These are phyloP conservation scores for Trematosphaeria pertusa DNA, from an alignment of 2,329 filamentous ascomycete genomes.

Conservation along the genomic window DNA sequence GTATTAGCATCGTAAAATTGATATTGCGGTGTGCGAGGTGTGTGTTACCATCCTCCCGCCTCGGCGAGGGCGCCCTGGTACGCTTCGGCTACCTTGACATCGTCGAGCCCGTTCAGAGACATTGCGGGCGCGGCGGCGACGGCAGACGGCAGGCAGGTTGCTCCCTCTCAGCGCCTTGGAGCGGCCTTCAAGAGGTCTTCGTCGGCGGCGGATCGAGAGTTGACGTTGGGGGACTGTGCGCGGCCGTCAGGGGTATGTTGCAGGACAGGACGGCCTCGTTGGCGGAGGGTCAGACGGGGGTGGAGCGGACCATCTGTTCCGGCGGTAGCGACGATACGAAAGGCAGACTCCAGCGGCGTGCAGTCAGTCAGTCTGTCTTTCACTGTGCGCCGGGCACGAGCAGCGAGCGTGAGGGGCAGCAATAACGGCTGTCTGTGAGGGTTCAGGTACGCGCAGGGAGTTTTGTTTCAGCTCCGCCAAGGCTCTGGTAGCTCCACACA, in stretches of 20 bases:
- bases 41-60: slow-evolving; percentile 88
- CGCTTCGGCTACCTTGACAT: slow-evolving; percentile 79
- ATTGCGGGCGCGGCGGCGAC: slow-evolving; percentile 57
- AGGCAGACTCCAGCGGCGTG: background rate
- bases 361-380: background rate
- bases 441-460: background rate
- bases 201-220: slow-evolving; percentile 6
- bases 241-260: slow-evolving; percentile 12
- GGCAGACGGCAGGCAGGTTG: slow-evolving; percentile 12
- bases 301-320: slow-evolving; percentile 15
- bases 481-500: background rate
- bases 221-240: slow-evolving; percentile 12
- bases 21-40: slow-evolving; percentile 9
- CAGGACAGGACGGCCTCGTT: slow-evolving; percentile 3
- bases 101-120: slow-evolving; percentile 96
- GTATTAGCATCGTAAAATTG: slow-evolving; percentile 31
- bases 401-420: slow-evolving; percentile 1
- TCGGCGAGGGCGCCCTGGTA: slow-evolving; percentile 81
- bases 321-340: slow-evolving; percentile 4
- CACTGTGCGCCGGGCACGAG: slow-evolving; percentile 14
- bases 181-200: slow-evolving; percentile 15
- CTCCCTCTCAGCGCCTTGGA: slow-evolving; percentile 14
- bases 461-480: slow-evolving; percentile 6
- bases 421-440: background rate
- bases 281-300: too few species aligned